Evolutionary conservation across 2,329 filamentous ascomycete genomes (phyloP), one percentile per base, ranked within the genome.

Genomic region (Verticillium isaacii): DNA sequence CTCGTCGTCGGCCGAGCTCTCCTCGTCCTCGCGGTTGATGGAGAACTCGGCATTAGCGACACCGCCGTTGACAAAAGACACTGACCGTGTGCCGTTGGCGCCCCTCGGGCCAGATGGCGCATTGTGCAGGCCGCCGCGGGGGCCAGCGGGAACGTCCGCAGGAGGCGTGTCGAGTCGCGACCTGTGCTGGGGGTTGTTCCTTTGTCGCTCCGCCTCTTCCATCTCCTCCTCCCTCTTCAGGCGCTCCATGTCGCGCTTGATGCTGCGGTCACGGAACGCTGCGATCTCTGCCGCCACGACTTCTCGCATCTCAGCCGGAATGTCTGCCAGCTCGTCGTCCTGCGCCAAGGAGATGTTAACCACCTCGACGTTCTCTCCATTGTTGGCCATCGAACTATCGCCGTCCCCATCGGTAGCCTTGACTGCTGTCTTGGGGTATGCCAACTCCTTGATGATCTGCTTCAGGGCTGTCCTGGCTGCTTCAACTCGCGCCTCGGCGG

Each of bases 271-370:
- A 66, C 95, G 85, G 80, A 99, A 99, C 0, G 93, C 91, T 0
- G 92, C 89, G 69, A 99, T 99, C 73, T 99, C 96, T 62, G 89
- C 89, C 0, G 95, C 92, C 17, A 99, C 95, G 0, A 92, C 93
- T 72, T 96, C 95, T 29, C 95, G 89, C 92, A 97, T 96, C 72
- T 98, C 95, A 1, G 92, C 89, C 0, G 95, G 95, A 57, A 99
- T 97, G 70, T 99, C 95, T 23, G 93, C 89, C 34, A 99, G 82
- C 71, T 99, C 95, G 71, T 99, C 96, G 65, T 99, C 95, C 59
- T 90, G 86, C 1, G 89, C 88, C 36, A 97, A 83, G 4, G 93
- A 89, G 63, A 98, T 96, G 62, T 93, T 97, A 66, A 96, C 89
- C 45, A 97, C 89, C 74, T 97, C 93, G 6, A 92, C 88, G 60